phyloP scores from a whole-genome alignment of 805 yeast genomes.

The Candida krabiensis region DNA sequence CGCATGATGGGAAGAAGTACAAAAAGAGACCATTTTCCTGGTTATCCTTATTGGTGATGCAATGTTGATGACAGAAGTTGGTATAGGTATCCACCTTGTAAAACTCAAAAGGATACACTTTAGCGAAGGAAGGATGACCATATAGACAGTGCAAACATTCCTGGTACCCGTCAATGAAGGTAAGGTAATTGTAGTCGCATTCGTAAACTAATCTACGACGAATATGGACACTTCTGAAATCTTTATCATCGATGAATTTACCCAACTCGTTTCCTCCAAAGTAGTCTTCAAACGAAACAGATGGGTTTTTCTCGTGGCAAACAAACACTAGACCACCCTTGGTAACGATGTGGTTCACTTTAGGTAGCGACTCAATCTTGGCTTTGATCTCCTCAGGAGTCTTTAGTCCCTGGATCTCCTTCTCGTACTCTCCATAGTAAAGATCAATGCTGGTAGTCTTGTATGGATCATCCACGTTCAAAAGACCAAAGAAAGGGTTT shows the following conservation, averaged over 20 bases:
- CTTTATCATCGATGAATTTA: constrained; percentile 19
- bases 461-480: constrained; percentile 25
- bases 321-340: constrained; percentile 29
- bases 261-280: constrained; percentile 23
- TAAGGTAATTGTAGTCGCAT: constrained; percentile 25
- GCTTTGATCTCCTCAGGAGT: constrained; percentile 12
- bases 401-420: constrained; percentile 14
- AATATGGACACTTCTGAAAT: constrained; percentile 19
- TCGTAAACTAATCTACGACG: constrained; percentile 26
- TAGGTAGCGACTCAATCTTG: constrained; percentile 13
- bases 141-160: constrained; percentile 30
- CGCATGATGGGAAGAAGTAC: constrained; percentile 30
- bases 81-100: constrained; percentile 28
- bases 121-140: constrained; percentile 29
- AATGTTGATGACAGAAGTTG: constrained; percentile 30
- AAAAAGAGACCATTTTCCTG: constrained; percentile 25
- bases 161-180: constrained; percentile 30
- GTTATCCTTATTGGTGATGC: constrained; percentile 16
- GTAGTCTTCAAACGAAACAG: constrained; percentile 17
- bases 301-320: constrained; percentile 23
- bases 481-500: constrained; percentile 29
- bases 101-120: constrained; percentile 28
- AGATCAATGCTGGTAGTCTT: constrained; percentile 14
- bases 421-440: constrained; percentile 27
- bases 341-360: constrained; percentile 25